Conservation (phyloP, 768 basidiomycete genomes). For the Chalciporus sphaerocephalus region DNA sequence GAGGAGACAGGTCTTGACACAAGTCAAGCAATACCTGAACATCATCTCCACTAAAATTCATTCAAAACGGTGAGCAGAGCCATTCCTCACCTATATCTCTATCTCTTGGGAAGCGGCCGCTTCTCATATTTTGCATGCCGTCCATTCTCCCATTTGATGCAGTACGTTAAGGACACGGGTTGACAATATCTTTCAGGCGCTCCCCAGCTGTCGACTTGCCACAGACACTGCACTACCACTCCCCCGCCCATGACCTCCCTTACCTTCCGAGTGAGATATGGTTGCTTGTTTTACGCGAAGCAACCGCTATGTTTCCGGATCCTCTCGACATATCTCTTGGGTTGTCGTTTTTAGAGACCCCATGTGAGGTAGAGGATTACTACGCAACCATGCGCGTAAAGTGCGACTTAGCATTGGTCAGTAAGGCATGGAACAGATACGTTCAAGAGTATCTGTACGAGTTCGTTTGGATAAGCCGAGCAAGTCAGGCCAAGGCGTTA, state of each 20-base stretch:
- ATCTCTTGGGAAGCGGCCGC: not conserved
- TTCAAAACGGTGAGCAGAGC: slow-evolving; percentile 16
- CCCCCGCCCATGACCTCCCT: slow-evolving; percentile 36
- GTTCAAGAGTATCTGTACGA: slow-evolving; percentile 58
- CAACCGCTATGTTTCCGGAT: slow-evolving; percentile 42
- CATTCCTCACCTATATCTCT: not conserved
- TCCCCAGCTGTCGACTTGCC: slow-evolving; percentile 1
- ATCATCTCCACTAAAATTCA: slow-evolving; percentile 17
- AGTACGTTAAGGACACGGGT: not conserved
- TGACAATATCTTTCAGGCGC: slow-evolving; percentile 12
- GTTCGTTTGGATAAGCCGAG: slow-evolving; percentile 63
- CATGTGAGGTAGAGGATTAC: slow-evolving; percentile 43
- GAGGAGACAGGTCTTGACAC: slow-evolving; percentile 12
- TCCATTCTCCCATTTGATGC: not conserved
- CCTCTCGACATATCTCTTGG: slow-evolving; percentile 46
- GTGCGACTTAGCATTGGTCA: slow-evolving; percentile 49
- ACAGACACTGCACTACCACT: slow-evolving; percentile 20
- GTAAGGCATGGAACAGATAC: slow-evolving; percentile 49
- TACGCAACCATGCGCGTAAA: slow-evolving; percentile 46
- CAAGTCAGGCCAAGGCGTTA: slow-evolving; percentile 45
- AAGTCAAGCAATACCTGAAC: slow-evolving; percentile 16
- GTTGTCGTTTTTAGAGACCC: slow-evolving; percentile 55
- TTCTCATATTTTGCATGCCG: not conserved
- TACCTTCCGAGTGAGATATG: slow-evolving; percentile 60
- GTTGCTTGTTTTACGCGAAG: slow-evolving; percentile 60